phyloP scores from a whole-genome alignment of 1,284 basidiomycete genomes.

The Pascua guehoae region DNA sequence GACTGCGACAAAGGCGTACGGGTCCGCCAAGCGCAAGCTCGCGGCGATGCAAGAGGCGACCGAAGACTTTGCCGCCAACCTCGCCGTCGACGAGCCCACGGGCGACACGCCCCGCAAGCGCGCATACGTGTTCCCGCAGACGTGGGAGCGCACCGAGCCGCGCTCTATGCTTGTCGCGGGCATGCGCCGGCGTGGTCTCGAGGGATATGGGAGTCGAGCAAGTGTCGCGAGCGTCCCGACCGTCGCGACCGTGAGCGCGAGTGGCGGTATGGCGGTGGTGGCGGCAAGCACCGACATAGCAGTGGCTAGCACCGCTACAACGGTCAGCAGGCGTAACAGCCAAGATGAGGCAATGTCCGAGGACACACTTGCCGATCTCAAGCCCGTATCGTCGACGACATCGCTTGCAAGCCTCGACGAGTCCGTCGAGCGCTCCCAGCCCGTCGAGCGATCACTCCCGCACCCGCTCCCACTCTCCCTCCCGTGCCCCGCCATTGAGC shows the following conservation, averaged over 20 bases:
- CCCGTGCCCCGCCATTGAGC: too few relatives aligned
- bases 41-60: constrained; percentile 30
- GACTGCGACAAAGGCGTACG: constrained; percentile 19
- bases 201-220: not conserved
- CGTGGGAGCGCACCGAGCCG: constrained; percentile 43
- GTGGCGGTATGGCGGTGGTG: not conserved
- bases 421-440: too few relatives aligned
- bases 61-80: constrained; percentile 33
- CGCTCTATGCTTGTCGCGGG: constrained; percentile 29
- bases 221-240: not conserved
- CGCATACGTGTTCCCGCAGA: constrained; percentile 36
- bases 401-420: too few relatives aligned
- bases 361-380: too few relatives aligned
- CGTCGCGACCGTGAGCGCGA: not conserved
- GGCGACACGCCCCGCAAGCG: constrained; percentile 51
- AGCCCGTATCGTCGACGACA: too few relatives aligned
- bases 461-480: too few relatives aligned
- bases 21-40: constrained; percentile 23
- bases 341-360: not conserved
- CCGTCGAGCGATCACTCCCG: too few relatives aligned
- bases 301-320: not conserved
- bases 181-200: constrained; percentile 3
- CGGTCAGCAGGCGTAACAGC: not conserved
- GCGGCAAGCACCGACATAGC: not conserved
- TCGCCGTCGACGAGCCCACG: constrained; percentile 50